Conservation (phyloP, 441 rosid genomes). For the Cnidoscolus chayamansa region DNA sequence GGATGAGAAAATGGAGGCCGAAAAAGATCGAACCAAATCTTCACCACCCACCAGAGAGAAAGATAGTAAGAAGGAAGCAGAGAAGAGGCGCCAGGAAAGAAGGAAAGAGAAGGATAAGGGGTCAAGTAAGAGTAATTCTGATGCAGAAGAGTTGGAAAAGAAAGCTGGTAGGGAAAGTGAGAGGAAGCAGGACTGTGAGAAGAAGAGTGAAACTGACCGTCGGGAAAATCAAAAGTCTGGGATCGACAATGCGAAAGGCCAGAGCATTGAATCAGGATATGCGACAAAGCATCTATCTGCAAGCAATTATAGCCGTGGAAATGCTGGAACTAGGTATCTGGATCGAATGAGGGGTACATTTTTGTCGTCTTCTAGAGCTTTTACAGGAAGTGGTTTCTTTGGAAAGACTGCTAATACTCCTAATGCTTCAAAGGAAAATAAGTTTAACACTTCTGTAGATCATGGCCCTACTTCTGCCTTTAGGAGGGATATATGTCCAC, state of each 20-base stretch:
- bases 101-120: conserved; percentile 82
- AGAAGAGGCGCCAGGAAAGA: conserved; percentile 76
- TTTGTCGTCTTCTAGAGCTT: conserved; percentile 77
- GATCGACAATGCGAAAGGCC: conserved; percentile 41
- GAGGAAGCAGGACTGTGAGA: conserved; percentile 50
- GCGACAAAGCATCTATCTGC: conserved; percentile 39
- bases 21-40: conserved; percentile 48
- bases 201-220: conserved; percentile 47
- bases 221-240: conserved; percentile 48
- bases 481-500: conserved; percentile 48
- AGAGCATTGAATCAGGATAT: conserved; percentile 45
- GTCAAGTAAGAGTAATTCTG: conserved; percentile 87
- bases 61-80: conserved; percentile 61
- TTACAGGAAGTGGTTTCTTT: conserved; percentile 70
- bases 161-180: conserved; percentile 60
- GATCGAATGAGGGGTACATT: conserved; percentile 93
- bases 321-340: conserved; percentile 66
- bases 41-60: conserved; percentile 55
- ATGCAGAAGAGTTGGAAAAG: conserved; percentile 78
- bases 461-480: conserved; percentile 41
- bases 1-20: conserved; percentile 74
- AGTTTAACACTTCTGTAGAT: conserved; percentile 49
- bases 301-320: conserved; percentile 44
- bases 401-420: conserved; percentile 54
- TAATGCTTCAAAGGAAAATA: conserved; percentile 50